A percentile compares a stretch with the other conserved stretches of the same genome.
phyloP scores from a whole-genome alignment of 164 flowering plant genomes.

The Cinnamomum chago region DNA sequence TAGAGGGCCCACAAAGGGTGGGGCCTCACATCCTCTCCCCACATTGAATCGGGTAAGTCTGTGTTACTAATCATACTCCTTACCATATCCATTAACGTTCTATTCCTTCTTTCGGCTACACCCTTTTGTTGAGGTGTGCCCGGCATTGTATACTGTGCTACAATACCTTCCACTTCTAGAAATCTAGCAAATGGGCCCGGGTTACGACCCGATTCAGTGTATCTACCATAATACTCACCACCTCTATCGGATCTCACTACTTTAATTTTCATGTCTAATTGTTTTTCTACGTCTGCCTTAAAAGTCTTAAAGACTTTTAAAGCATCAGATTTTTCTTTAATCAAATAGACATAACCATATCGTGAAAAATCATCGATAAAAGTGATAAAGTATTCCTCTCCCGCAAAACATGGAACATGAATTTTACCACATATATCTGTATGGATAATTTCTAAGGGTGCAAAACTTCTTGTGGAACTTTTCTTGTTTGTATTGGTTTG shows the following conservation, averaged over 20 bases:
- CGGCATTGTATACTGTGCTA: slow-evolving; percentile 10
- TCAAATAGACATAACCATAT: no score
- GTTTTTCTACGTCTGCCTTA: slow-evolving; percentile 4
- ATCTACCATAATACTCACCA: not conserved
- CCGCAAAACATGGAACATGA: no score
- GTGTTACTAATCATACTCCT: not conserved
- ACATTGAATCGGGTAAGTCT: no score
- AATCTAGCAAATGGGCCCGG: not conserved
- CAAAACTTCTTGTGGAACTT: no score
- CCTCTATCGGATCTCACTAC: not conserved
- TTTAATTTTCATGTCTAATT: not conserved
- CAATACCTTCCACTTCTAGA: not conserved
- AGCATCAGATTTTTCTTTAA: no score
- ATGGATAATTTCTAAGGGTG: no score
- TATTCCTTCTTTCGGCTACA: not conserved
- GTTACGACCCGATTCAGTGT: not conserved
- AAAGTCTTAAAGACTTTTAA: not conserved
- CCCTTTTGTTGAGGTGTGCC: slow-evolving; percentile 18
- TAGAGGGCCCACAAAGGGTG: no score
- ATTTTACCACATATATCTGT: no score
- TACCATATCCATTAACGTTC: not conserved
- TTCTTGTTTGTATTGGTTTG: no score
- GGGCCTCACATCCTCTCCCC: no score
- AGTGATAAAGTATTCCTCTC: no score
- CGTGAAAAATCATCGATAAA: no score